Conservation (phyloP, 2,329 filamentous ascomycete species). For the Ilyonectria robusta region DNA sequence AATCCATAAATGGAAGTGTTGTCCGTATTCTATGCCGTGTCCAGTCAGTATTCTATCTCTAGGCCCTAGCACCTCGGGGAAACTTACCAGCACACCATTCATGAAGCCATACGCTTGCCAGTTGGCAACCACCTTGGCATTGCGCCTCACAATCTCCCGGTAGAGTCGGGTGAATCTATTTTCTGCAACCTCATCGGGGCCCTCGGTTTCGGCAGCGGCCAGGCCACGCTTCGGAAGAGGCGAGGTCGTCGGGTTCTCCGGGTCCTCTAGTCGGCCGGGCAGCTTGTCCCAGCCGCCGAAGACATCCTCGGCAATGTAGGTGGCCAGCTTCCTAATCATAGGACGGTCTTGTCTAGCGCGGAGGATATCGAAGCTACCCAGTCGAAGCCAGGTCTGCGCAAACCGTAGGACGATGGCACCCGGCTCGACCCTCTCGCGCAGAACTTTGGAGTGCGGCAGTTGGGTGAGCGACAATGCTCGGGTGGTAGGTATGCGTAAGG, state of each 20-base stretch:
- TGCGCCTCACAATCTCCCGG: conserved; percentile 87
- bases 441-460: conserved; percentile 79
- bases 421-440: conserved; percentile 86
- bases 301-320: conserved; percentile 89
- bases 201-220: conserved; percentile 72
- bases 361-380: conserved; percentile 97
- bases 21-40: conserved; percentile 79
- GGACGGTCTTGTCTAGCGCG: conserved; percentile 84
- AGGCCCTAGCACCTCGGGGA: neutral
- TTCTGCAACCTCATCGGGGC: conserved; percentile 76
- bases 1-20: conserved; percentile 94
- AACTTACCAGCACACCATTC: conserved; percentile 84
- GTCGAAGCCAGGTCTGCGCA: conserved; percentile 89
- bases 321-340: conserved; percentile 80
- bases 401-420: conserved; percentile 94
- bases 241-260: conserved; percentile 61
- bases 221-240: conserved; percentile 67
- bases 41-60: conserved; percentile 38
- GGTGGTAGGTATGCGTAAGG: conserved; percentile 87
- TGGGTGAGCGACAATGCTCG: conserved; percentile 87
- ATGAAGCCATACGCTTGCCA: conserved; percentile 99
- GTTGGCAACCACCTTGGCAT: conserved; percentile 88
- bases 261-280: conserved; percentile 71
- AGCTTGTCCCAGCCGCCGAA: conserved; percentile 90
- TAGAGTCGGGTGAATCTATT: conserved; percentile 92